Evolutionary conservation across 441 rosid species (phyloP), one percentile per base, ranked within the genome.

Genomic region (Eutrema salsugineum): DNA sequence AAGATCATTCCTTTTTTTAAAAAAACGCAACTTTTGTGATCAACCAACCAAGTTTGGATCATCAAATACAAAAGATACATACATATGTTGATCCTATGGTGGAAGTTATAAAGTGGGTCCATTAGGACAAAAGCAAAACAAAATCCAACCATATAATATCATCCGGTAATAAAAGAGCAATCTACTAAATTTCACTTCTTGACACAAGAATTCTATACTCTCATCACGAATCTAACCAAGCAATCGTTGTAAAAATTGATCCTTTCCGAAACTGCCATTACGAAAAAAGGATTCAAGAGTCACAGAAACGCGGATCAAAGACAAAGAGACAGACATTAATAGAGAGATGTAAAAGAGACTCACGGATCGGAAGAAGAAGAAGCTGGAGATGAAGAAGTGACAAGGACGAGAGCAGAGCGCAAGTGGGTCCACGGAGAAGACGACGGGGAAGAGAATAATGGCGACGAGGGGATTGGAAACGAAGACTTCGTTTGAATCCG

Each of bases 401-500:
- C 96, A 65, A 92, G 79, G 68, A 90, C 82, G 49, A 92, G 85
- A 55, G 87, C 93, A 61, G 94, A 90, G 70, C 98, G 98, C 85
- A 92, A 77, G 58, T 88, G 90, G 82, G 83, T 71, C 98, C 98
- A 92, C 63, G 96, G 85, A 28, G 92, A 85, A 0, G 88, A 83
- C 1, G 87, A 68, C 6, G 88, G 74, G 32, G 88, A 81, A 12
- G 84, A 73, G 39, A 83, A 80, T 1, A 90, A 82, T 62, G 88
- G 73, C 38, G 95, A 80, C 44, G 95, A 82, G 16, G 89, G 73
- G 55, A 83, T 83, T 50, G 88, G 83, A 50, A 90, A 79, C 30
- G 90, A 80, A 54, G 92, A 81, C 64, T 86, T 77, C 77, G 94
- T 87, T 51, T 88, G 92, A 81, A 89, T 90, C 64, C 98, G 82